These are phyloP conservation scores for Starmerella potacharoeniae DNA, from an alignment of 805 yeast species.

Conservation along the genomic window DNA sequence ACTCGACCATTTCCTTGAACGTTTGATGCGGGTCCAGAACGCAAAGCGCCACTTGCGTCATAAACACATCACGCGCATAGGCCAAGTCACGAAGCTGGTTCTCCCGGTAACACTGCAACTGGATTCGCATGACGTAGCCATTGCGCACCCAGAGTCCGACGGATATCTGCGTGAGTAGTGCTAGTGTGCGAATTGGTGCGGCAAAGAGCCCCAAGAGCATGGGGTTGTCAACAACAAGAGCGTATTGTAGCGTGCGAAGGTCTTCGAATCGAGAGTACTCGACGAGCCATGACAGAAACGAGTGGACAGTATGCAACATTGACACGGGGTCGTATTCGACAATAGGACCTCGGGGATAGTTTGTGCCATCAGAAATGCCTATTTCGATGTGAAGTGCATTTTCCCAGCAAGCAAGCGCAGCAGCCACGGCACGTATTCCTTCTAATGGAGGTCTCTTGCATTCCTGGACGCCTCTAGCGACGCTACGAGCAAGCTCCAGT, in stretches of 20 bases:
- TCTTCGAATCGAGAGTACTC: slow-evolving; percentile 35
- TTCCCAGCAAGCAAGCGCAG: slow-evolving; percentile 6
- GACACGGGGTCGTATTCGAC: slow-evolving; percentile 38
- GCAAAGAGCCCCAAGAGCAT: slow-evolving; percentile 39
- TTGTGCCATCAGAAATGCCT: slow-evolving; percentile 30
- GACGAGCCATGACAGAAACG: slow-evolving; percentile 58
- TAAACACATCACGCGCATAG: slow-evolving; percentile 61
- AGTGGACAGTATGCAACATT: slow-evolving; percentile 70
- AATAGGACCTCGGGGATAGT: slow-evolving; percentile 29
- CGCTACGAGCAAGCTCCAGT: slow-evolving; percentile 36
- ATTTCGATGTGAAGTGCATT: background rate
- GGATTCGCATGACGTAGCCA: slow-evolving; percentile 71
- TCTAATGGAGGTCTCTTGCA: background rate
- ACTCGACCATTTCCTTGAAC: slow-evolving; percentile 44
- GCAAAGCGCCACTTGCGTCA: slow-evolving; percentile 52
- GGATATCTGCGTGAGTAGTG: slow-evolving; percentile 68
- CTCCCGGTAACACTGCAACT: slow-evolving; percentile 64
- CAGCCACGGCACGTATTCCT: background rate
- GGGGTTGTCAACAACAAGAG: slow-evolving; percentile 11
- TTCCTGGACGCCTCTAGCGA: slow-evolving; percentile 27
- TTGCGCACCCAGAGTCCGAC: slow-evolving; percentile 92
- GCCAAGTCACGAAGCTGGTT: slow-evolving; percentile 77
- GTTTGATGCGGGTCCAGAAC: slow-evolving; percentile 46
- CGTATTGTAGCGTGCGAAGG: slow-evolving; percentile 20
- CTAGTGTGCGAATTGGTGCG: slow-evolving; percentile 66